Evolutionary conservation across 2,329 filamentous ascomycete genomes (phyloP).

Genomic region (Nakataea oryzae): DNA sequence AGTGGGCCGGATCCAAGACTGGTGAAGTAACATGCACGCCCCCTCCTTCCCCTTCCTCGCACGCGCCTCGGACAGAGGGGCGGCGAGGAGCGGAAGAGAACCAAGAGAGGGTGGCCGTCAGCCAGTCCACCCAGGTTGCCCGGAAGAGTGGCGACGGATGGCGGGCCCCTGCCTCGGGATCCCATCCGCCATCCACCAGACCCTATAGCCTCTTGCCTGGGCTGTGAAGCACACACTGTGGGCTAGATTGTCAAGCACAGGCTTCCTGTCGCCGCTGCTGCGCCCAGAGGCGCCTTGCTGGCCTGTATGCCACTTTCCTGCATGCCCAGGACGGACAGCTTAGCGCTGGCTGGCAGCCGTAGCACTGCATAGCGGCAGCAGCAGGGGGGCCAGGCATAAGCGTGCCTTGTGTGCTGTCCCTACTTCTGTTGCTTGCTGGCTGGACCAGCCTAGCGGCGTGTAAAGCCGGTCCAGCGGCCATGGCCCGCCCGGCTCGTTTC

Average conservation of each 20-base stretch:
- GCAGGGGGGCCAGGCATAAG: no score
- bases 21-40: not conserved
- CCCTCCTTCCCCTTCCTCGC: no score
- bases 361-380: not conserved
- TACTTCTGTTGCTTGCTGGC: not conserved
- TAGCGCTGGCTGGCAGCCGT: not conserved
- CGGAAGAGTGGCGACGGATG: not conserved
- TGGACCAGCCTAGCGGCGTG: not conserved
- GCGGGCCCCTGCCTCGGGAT: not conserved
- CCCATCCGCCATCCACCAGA: not conserved
- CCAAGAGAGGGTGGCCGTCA: not conserved
- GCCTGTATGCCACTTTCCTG: not conserved
- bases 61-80: not conserved
- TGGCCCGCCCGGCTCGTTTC: not conserved
- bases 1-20: no score
- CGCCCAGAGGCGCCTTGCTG: not conserved
- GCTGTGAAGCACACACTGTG: not conserved
- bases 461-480: not conserved
- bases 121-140: not conserved
- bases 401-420: not conserved
- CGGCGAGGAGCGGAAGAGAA: not conserved
- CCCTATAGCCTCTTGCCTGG: not conserved
- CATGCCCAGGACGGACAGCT: not conserved
- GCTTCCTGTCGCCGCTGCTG: not conserved
- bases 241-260: not conserved